Evolutionary conservation across 176 grass and related monocot genomes (phyloP), one percentile per base, ranked within the genome.

Genomic region (Carex myosuroides): DNA sequence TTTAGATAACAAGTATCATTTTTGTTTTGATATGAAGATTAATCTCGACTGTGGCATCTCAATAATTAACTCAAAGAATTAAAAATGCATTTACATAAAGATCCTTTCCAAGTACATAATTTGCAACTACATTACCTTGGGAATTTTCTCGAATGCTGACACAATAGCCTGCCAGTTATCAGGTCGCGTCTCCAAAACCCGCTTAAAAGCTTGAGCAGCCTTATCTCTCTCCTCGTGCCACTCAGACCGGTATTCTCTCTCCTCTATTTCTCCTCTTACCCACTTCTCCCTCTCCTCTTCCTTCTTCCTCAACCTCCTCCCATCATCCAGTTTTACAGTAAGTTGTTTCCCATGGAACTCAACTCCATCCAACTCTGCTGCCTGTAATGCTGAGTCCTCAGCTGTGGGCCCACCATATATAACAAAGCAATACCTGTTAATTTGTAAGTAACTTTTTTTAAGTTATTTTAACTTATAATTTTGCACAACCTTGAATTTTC

Each of bases 81-180:
- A 54, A 17, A 74, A 76, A 11, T 16, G 21, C 11, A 54, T 14
- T 73, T 76, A 76, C 24, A 26, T 30, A 54, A 54, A 76, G 54
- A 16, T 13, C 4, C 2, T 2, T 76, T 54, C 13, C 21, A 13
- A 54, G 62, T 26, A 77, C 58, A 66, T 61, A 74, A 60, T 79
- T 63, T 64, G 26, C 35, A 68, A 83, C 32, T 24, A 85, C 30
- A 13, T 74, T 88, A 98, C 95, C 93, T 95, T 99, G 16, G 90
- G 88, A 52, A 95, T 95, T 86, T 85, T 92, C 81, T 99, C 91
- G 66, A 99, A 99, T 4, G 96, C 91, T 1, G 91, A 93, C 83
- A 95, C 89, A 60, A 99, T 93, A 6, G 91, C 89, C 81, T 95
- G 96, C 96, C 96, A 99, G 69, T 99, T 85, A 69, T 93, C 88